Base-by-base conservation (phyloP, 495 filamentous ascomycete genomes). In the Aspergillus bertholletiae region DNA sequence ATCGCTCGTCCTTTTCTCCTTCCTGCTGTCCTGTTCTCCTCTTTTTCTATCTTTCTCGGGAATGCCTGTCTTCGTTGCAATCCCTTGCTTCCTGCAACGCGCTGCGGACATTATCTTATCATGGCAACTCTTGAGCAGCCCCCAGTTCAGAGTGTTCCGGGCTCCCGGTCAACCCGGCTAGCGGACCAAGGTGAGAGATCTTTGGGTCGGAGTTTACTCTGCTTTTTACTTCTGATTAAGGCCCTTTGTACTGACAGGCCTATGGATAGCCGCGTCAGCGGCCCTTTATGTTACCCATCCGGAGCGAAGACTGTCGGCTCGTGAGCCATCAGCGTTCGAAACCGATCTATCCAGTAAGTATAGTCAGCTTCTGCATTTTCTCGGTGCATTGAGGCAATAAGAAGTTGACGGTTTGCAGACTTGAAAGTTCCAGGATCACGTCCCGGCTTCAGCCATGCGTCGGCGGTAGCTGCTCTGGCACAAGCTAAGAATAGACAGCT, bases 391-490 rank as follows among this genome's bases (percentile, higher is more conserved):
- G 18, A 17, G 39, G 15, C 11, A 22, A 43, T 22, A 18, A 7
- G 39, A 13, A 9, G 39, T 22, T 43, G 20, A 43, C 39, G 20
- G 39, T 43, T 22, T 22, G 17, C 35, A 60, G 86, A 83, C 69
- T 84, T 87, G 54, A 80, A 79, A 57, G 78, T 84, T 18, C 75
- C 81, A 48, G 84, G 88, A 55, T 90, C 75, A 55, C 85, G 88
- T 20, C 65, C 78, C 37, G 89, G 88, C 23, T 77, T 92, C 59
- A 77, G 83, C 46, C 77, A 80, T 50, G 82, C 85, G 27, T 89
- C 88, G 40, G 90, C 89, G 20, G 82, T 83, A 48, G 83, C 87
- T 32, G 90, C 89, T 40, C 74, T 94, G 17, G 88, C 89, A 23
- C 87, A 89, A 77, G 76, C 83, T 23, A 85, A 85, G 60, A 79